Evolutionary conservation across 257 asterid genomes (phyloP), one percentile per base, ranked within the genome.

Genomic region (Lithospermum erythrorhizon): DNA sequence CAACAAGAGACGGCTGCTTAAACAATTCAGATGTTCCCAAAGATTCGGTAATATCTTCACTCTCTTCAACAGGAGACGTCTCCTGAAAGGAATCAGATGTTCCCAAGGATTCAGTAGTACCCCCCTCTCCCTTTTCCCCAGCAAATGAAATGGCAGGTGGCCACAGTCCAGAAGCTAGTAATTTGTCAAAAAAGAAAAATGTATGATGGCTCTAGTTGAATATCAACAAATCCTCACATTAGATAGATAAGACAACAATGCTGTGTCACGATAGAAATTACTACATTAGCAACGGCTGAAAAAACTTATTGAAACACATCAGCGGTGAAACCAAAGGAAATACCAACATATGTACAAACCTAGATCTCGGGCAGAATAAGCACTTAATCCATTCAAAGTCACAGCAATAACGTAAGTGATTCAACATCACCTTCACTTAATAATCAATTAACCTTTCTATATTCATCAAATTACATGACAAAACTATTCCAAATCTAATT

Each of bases 141-240:
- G 83, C 80, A 72, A 84, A 80, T 58, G 87, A 80, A 72, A 78
- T 83, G 67, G 82, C 85, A n/a, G 94, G 97, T 20, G 95, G 82
- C 98, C 94, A 81, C 68, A 83, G 53, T 58, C 96, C 95, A 59
- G 96, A 75, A 21, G 83, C 84, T 86, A 84, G 66, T 54, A 51
- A 53, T 63, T 29, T 25, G 9, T 7, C 27, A 56, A 53, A 10
- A 53, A 6, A 0, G 17, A 25, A 53, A 30, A 15, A 19, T 61
- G 11, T 61, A 48, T 14, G 21, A 61, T 20, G 54, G 20, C 32
- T 58, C 56, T 21, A 37, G n/a, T 32, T n/a, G 23, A 3, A 18
- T 35, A 17, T 16, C 61, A 63, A 16, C 17, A 20, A 19, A 52
- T 35, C 19, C 11, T 14, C 49, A 11, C 14, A 8, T 41, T 41